Percentiles rank a stretch among this genome's conserved stretches.
Conservation (phyloP, 139 green algal species). For the Bryopsis sp. region DNA sequence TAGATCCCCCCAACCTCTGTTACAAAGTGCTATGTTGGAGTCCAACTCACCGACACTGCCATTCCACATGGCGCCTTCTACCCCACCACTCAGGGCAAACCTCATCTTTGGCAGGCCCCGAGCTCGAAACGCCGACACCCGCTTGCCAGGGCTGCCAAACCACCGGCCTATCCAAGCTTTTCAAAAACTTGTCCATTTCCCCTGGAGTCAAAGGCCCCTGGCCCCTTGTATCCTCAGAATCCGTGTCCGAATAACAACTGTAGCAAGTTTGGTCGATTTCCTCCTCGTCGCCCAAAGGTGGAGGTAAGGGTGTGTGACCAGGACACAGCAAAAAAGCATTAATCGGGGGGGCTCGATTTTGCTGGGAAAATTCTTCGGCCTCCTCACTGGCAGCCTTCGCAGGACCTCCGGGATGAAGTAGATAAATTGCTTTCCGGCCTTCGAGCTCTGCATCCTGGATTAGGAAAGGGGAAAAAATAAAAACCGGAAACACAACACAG, state of each 20-base stretch:
- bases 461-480: too few relatives aligned
- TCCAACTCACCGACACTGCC: background rate
- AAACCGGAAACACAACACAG: slow-evolving; percentile 8
- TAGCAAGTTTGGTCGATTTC: background rate
- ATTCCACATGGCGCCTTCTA: background rate
- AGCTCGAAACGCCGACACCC: background rate
- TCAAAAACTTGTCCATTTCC: background rate
- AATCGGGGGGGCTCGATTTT: background rate
- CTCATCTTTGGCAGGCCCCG: background rate
- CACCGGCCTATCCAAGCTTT: background rate
- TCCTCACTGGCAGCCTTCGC: slow-evolving; percentile 23
- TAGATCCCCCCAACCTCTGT: background rate
- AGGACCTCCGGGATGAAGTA: slow-evolving; percentile 26
- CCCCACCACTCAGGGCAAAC: background rate
- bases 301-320: background rate
- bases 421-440: slow-evolving; percentile 33
- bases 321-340: slow-evolving; percentile 13
- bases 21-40: background rate
- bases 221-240: slow-evolving; percentile 4
- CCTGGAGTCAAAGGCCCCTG: background rate
- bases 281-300: background rate
- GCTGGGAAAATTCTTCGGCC: background rate
- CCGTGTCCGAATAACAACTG: slow-evolving; percentile 12
- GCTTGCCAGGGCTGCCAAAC: background rate
- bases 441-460: slow-evolving; percentile 23